phyloP scores from a whole-genome alignment of 352 stramenopile species.

The Globisporangium orthogonon region DNA sequence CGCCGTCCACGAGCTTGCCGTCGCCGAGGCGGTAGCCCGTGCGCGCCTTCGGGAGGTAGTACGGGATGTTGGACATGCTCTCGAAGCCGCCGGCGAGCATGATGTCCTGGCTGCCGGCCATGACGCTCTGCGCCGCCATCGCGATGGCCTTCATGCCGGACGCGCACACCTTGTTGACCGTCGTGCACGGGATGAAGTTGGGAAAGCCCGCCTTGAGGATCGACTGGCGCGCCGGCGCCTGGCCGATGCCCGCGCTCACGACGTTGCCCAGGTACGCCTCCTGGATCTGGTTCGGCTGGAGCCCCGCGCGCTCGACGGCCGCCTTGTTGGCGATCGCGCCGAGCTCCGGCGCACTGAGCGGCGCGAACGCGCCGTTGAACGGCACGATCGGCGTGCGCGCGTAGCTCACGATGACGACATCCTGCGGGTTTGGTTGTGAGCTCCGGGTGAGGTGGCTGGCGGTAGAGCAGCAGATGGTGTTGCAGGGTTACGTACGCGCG shows the following conservation, averaged over 20 bases:
- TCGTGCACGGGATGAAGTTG: conserved; percentile 93
- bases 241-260: conserved; percentile 93
- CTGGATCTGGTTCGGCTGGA: conserved; percentile 82
- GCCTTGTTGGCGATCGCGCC: conserved; percentile 90
- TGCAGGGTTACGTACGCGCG: conserved; percentile 20
- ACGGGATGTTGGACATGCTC: conserved; percentile 97
- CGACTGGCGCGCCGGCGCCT: conserved; percentile 94
- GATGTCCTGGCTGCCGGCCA: conserved; percentile 77
- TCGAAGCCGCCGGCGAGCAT: conserved; percentile 95
- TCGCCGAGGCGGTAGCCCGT: conserved; percentile 92
- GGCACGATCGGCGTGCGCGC: conserved; percentile 95
- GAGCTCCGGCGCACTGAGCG: conserved; percentile 87
- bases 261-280: conserved; percentile 98
- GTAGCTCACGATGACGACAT: conserved; percentile 94
- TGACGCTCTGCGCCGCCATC: conserved; percentile 87
- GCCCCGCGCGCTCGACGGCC: conserved; percentile 62
- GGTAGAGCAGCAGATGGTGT: too few relatives aligned
- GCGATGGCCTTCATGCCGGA: conserved; percentile 91
- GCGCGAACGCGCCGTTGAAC: conserved; percentile 91
- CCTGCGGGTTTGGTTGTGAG: conserved; percentile 16
- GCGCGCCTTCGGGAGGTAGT: conserved; percentile 93
- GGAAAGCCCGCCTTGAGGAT: conserved; percentile 89
- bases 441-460: not conserved
- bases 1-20: conserved; percentile 79
- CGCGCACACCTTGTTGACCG: conserved; percentile 98